Base-by-base conservation (phyloP, 1,284 basidiomycete genomes). In the Leccinum solheimii region DNA sequence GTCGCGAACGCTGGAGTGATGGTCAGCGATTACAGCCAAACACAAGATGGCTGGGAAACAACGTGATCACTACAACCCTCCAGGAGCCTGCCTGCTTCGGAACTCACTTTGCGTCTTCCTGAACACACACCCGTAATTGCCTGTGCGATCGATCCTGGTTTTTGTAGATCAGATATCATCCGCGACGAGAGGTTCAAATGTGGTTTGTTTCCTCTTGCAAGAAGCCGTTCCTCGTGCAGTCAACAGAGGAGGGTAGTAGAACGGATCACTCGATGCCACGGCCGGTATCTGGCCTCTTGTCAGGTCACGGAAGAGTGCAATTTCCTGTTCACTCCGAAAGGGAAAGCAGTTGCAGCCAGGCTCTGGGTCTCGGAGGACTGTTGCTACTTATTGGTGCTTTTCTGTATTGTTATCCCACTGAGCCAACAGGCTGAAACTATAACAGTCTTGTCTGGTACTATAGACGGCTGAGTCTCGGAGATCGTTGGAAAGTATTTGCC, bases 81-180 rank as follows among this genome's bases (percentile, higher is more conserved):
- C 9, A 3, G 30, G 9, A 30, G 30, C 30, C 30, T 30, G 0
- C 3, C 9, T 10, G 1, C 30, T 30, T 30, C 30, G 36, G 69
- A 72, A 50, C 64, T 80, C 34, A 66, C 69, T 5, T 65, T 59
- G 2, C 70, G 67, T 45, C 69, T 78, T 30, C 58, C 67, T 4
- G 49, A 59, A 10, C 38, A 67, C 38, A 67, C 65, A 1, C 50
- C 72, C 11, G 51, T 78, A 11, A 57, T 74, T 32, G 67, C 69
- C 34, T 73, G 68, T 49, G 48, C 64, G 36, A 67, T 75, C 19
- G 66, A 75, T 55, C 76, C 77, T 0, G 77, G 77, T 6, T 69
- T 64, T 48, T 78, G 73, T 32, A 43, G 58, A 14, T 67, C 72
- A 4, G 57, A 58, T 6, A 64, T 76, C n/a, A 50, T 49, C 30